Evolutionary conservation across 805 yeast species (phyloP).

Genomic region (Kluyveromyces nonfermentans): DNA sequence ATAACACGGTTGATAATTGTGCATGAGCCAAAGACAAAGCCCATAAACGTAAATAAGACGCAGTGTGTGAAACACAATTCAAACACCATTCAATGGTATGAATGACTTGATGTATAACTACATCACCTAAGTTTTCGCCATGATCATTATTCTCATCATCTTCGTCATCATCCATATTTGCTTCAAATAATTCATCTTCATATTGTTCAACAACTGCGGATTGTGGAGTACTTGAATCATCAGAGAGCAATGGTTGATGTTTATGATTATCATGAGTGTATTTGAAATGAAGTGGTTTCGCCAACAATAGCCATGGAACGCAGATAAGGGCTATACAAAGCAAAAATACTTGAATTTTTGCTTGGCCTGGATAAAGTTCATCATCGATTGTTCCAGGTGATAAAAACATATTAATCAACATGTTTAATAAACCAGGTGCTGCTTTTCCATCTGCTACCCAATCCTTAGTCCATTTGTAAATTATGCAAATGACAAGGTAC

Average conservation of each 20-base stretch:
- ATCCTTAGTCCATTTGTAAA: slow-evolving; percentile 67
- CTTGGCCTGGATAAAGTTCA: slow-evolving; percentile 56
- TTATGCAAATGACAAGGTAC: slow-evolving; percentile 52
- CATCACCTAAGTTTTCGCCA: slow-evolving; percentile 50
- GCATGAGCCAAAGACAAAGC: slow-evolving; percentile 73
- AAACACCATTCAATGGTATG: slow-evolving; percentile 75
- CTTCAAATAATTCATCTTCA: slow-evolving; percentile 2
- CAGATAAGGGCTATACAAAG: slow-evolving; percentile 53
- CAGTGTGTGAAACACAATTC: slow-evolving; percentile 73
- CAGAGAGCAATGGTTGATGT: slow-evolving; percentile 15
- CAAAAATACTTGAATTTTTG: slow-evolving; percentile 47
- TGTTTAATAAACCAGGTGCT: slow-evolving; percentile 66
- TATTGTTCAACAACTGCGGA: slow-evolving; percentile 10
- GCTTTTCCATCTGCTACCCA: slow-evolving; percentile 54
- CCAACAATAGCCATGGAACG: slow-evolving; percentile 64
- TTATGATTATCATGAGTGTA: slow-evolving; percentile 28
- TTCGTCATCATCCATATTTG: slow-evolving; percentile 22
- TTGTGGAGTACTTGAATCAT: slow-evolving; percentile 8
- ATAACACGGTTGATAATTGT: slow-evolving; percentile 63
- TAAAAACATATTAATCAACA: slow-evolving; percentile 68
- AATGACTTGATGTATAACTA: slow-evolving; percentile 70
- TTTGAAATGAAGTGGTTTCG: slow-evolving; percentile 49
- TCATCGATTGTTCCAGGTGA: slow-evolving; percentile 64
- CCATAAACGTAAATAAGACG: slow-evolving; percentile 70
- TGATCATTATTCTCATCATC: slow-evolving; percentile 38